phyloP scores from a whole-genome alignment of 129 eudicot genomes.

The Artemisia argyi region DNA sequence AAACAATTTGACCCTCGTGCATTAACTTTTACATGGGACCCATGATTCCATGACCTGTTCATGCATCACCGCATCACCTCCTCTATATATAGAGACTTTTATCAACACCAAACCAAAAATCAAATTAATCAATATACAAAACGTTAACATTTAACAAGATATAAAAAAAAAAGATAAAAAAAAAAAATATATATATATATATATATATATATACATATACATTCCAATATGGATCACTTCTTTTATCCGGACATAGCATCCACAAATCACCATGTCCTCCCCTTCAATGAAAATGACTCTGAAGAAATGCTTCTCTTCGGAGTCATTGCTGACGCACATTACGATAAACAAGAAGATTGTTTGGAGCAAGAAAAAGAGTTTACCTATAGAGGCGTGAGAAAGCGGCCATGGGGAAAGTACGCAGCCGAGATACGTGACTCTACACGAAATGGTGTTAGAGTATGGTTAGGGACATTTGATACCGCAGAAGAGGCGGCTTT shows the following conservation, averaged over 20 bases:
- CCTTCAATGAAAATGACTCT: slow-evolving; percentile 40
- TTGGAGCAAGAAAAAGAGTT: slow-evolving; percentile 2
- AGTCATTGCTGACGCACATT: slow-evolving; percentile 16
- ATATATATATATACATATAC: no score
- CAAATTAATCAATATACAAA: neutral
- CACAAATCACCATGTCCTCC: slow-evolving; percentile 24
- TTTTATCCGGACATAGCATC: neutral
- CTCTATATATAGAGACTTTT: neutral
- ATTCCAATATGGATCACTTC: neutral
- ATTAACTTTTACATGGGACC: slow-evolving; percentile 6
- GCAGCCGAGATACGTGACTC: slow-evolving; percentile 51
- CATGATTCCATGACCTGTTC: neutral
- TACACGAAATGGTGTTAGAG: slow-evolving; percentile 39
- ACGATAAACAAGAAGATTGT: neutral
- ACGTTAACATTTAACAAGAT: neutral
- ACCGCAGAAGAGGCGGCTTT: slow-evolving; percentile 47
- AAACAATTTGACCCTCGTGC: slow-evolving; percentile 25
- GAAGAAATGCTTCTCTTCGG: slow-evolving; percentile 43
- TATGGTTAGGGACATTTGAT: slow-evolving; percentile 48
- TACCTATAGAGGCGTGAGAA: slow-evolving; percentile 36
- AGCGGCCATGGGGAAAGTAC: slow-evolving; percentile 48
- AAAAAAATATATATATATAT: no score
- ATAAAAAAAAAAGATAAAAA: neutral
- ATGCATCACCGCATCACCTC: neutral
- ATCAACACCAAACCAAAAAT: neutral